Evolutionary conservation across 805 yeast species (phyloP).

Genomic region (Cyberlindnera euphorbiae): DNA sequence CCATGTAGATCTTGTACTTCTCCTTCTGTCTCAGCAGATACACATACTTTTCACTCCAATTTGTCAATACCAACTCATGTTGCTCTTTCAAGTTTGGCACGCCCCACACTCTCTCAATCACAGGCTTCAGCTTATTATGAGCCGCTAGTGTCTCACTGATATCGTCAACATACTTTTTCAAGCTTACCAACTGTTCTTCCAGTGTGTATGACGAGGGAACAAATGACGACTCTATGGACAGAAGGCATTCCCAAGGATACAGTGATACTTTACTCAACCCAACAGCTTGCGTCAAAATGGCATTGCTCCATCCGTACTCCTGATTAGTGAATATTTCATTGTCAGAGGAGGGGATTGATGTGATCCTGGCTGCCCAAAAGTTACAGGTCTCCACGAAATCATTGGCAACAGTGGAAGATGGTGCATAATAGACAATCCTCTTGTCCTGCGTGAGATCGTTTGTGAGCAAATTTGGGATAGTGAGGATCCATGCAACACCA

Average conservation of each 20-base stretch:
- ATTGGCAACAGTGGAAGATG: constrained; percentile 48
- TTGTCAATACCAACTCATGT: constrained; percentile 32
- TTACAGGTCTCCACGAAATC: constrained; percentile 75
- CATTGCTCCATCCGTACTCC: constrained; percentile 73
- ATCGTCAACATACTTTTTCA: constrained; percentile 35
- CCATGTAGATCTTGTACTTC: constrained; percentile 30
- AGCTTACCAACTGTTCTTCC: constrained; percentile 34
- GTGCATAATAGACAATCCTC: constrained; percentile 23
- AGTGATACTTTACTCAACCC: constrained; percentile 22
- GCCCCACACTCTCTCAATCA: constrained; percentile 35
- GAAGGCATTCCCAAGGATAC: constrained; percentile 23
- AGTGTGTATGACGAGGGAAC: constrained; percentile 27
- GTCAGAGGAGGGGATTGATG: constrained; percentile 69
- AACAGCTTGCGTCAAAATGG: constrained; percentile 18
- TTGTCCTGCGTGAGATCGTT: constrained; percentile 19
- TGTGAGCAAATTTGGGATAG: constrained; percentile 20
- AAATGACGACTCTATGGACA: constrained; percentile 26
- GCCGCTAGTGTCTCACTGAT: constrained; percentile 36
- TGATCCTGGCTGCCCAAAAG: constrained; percentile 85
- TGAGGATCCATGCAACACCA: constrained; percentile 25
- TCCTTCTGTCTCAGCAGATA: constrained; percentile 32
- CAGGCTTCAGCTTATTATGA: constrained; percentile 39
- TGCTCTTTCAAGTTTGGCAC: constrained; percentile 4
- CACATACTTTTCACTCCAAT: constrained; percentile 38
- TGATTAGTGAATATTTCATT: constrained; percentile 65